Evolutionary conservation across 2,329 filamentous ascomycete genomes (phyloP), one percentile per base, ranked within the genome.

Genomic region (Zymoseptoria brevis): DNA sequence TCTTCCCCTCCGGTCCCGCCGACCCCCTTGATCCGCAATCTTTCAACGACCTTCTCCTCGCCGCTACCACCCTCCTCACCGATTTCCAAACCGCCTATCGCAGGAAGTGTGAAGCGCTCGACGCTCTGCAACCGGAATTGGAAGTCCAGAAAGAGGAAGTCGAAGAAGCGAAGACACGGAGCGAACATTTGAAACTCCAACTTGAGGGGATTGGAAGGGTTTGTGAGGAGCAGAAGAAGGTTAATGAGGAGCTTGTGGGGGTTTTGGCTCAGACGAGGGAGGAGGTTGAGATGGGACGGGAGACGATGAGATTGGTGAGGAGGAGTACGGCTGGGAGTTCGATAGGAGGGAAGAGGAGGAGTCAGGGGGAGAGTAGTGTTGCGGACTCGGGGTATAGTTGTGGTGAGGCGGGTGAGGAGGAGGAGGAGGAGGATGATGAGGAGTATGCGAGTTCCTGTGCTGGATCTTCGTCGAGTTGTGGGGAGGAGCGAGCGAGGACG

Each of bases 121-220:
- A 78, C 48, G 77, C 81, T 61, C 75, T 78, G 3, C 72, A 78
- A 41, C 80, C 79, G 3, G 82, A 84, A 64, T 80, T 83, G 60
- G 80, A 78, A 55, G 80, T 80, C 9, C 80, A 83, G 64, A 75
- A 77, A n/a, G 83, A 86, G 62, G 84, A 86, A 68, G 75, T 83
- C 0, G 82, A 84, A 61, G 83, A 85, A 65, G 79, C 82, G 13
- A 77, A 83, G 35, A 83, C 81, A 48, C 77, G 83, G 7, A 77
- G 81, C 13, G 75, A 78, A 45, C 80, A 84, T 64, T 72, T 86
- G 56, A 85, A 85, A 71, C 75, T 80, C 63, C 84, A 86, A 69
- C 74, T 87, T 19, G 80, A 85, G 68, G 81, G 81, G 45, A 81
- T 86, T 77, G 81, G 82, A 4, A 77, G 77, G 35, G 78, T 79